Percentiles rank a stretch among this genome's conserved stretches.
These are phyloP conservation scores for Aspergillus egyptiacus DNA, from an alignment of 495 filamentous ascomycete species.

Conservation along the genomic window DNA sequence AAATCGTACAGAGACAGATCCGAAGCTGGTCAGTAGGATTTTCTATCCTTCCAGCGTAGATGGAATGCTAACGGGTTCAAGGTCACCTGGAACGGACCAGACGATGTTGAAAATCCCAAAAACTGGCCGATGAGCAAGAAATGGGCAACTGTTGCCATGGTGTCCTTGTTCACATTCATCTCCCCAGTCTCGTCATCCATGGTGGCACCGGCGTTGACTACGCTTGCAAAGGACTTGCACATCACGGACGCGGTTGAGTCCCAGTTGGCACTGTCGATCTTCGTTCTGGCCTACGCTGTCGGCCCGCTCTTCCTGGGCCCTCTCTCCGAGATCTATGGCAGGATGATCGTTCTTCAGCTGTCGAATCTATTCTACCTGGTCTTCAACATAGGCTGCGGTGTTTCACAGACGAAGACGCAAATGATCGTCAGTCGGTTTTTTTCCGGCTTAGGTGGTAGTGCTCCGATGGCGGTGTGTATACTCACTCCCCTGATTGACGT, in stretches of 20 bases:
- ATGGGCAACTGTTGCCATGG: conserved; percentile 56
- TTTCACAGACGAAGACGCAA: conserved; percentile 43
- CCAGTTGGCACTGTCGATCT: conserved; percentile 61
- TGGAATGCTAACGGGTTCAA: conserved; percentile 14
- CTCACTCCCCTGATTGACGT: too few relatives aligned
- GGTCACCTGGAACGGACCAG: conserved; percentile 51
- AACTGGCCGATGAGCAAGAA: conserved; percentile 53
- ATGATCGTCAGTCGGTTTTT: conserved; percentile 55
- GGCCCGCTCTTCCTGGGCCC: conserved; percentile 67
- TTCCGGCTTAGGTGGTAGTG: conserved; percentile 52
- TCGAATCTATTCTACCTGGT: conserved; percentile 62
- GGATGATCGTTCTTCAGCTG: conserved; percentile 53
- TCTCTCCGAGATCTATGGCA: conserved; percentile 69
- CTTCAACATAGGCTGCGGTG: conserved; percentile 52
- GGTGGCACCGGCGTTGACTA: conserved; percentile 59
- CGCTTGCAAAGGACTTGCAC: conserved; percentile 53
- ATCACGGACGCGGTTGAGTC: conserved; percentile 51
- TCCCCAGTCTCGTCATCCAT: conserved; percentile 67
- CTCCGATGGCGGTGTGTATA: conserved; percentile 42
- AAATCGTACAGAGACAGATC: conserved; percentile 17
- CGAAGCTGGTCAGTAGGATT: conserved; percentile 24
- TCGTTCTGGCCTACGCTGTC: conserved; percentile 68
- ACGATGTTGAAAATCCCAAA: conserved; percentile 54
- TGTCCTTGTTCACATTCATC: conserved; percentile 64
- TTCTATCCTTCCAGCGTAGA: not conserved